Percentiles rank a stretch among this genome's conserved stretches.
phyloP scores from a whole-genome alignment of 2,329 filamentous ascomycete species.

The Aspergillus brunneoviolaceus region DNA sequence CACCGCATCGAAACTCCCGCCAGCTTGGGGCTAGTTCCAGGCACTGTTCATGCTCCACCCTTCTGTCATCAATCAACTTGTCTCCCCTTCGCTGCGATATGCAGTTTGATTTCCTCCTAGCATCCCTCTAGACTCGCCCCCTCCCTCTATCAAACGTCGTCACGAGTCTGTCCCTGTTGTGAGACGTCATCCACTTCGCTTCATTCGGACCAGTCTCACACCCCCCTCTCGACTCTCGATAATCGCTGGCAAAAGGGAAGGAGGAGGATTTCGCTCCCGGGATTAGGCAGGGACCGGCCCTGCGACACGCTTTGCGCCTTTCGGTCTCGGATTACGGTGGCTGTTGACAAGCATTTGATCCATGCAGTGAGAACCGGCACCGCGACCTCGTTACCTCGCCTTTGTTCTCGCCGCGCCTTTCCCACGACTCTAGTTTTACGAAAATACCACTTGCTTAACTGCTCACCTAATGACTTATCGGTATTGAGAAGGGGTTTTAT shows the following conservation, averaged over 20 bases:
- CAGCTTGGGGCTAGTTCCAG: conserved; percentile 4
- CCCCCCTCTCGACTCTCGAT: conserved; percentile 2
- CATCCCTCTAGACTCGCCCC: conserved; percentile 16
- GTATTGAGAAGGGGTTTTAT: conserved; percentile 3
- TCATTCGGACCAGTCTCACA: conserved; percentile 7
- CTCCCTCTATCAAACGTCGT: conserved; percentile 16
- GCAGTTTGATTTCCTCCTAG: conserved; percentile 22
- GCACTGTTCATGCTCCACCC: conserved; percentile 11
- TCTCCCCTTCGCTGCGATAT: conserved; percentile 17
- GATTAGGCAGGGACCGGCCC: background rate
- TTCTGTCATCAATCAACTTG: background rate
- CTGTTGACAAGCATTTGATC: conserved; percentile 1
- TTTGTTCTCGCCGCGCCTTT: conserved; percentile 11
- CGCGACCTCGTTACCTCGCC: conserved; percentile 19
- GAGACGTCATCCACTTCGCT: conserved; percentile 22
- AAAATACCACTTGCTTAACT: background rate
- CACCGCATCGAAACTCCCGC: conserved; percentile 2
- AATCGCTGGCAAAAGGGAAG: conserved; percentile 1
- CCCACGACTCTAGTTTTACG: conserved; percentile 1
- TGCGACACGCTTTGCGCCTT: conserved; percentile 5
- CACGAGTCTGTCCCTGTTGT: conserved; percentile 17
- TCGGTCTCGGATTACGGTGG: background rate
- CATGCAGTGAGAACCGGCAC: conserved; percentile 14
- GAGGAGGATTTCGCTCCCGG: conserved; percentile 1
- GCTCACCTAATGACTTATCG: conserved; percentile 17